Base-by-base conservation (phyloP, 768 basidiomycete species). In the Leccinum uliginosum region DNA sequence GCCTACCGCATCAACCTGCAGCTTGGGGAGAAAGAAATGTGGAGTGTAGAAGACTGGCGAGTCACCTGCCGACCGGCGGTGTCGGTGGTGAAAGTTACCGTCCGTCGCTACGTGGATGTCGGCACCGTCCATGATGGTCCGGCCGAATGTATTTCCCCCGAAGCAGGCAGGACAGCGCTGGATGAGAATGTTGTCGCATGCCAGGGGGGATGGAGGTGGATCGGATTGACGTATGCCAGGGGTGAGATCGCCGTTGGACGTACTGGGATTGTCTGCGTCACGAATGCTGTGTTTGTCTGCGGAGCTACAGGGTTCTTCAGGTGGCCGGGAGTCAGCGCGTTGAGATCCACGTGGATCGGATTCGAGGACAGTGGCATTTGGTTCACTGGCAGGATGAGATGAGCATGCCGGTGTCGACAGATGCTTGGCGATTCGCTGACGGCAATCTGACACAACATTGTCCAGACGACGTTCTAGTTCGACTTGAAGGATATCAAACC, bases 161-260 rank as follows among this genome's bases (percentile, higher is more conserved):
- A 65, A 67, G 17, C 75, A 78, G 2, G 71, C 68, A 0, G 74
- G 67, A 46, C 73, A 74, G 3, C 68, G 62, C 11, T 68, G 59
- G 17, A 51, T 9, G 14, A 59, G 44, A 45, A 53, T 2, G 15
- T 15, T 9, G 17, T 47, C 15, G 24, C 46, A 47, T 14, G 46
- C 14, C 3, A 8, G 46, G 21, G 44, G 44, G 24, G 15, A 27
- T 26, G 10, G 24, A 11, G 0, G 3, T 14, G 24, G 46, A 26
- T 1, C 24, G 24, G 46, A 26, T 17, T 24, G 26, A 47, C 4
- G 46, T 47, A 15, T 10, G 7, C n/a, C 26, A 47, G 24, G 24
- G 3, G 6, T 3, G 14, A 35, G 1, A 6, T 35, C 4, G 34
- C 34, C 7, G 6, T 34, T 9, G 34, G 32, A 32, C 12, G 32